phyloP scores from a whole-genome alignment of 2,329 filamentous ascomycete genomes.

The Aureobasidium sp. region DNA sequence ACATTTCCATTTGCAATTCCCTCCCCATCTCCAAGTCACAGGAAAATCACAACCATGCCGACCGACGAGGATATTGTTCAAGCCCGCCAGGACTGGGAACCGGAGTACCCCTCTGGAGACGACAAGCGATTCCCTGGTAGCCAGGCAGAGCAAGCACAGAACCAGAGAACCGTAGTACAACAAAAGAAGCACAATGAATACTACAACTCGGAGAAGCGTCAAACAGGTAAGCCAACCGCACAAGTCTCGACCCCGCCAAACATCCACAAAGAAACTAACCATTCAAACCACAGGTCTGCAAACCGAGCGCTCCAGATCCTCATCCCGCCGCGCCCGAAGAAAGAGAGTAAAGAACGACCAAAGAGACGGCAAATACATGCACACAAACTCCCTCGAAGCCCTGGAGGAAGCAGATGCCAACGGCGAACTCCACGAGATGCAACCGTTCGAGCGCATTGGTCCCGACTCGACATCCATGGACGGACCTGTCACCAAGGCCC shows the following conservation, averaged over 20 bases:
- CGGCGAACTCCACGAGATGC: constrained; percentile 38
- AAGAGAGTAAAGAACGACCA: constrained; percentile 37
- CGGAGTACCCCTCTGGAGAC: constrained; percentile 9
- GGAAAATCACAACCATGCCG: background rate
- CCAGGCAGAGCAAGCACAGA: constrained; percentile 9
- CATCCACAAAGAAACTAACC: constrained; percentile 18
- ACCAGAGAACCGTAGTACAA: constrained; percentile 34
- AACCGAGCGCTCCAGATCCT: constrained; percentile 37
- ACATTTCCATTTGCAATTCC: background rate
- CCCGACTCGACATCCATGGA: constrained; percentile 49
- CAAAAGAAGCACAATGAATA: constrained; percentile 38
- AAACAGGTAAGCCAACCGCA: constrained; percentile 24
- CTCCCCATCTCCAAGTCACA: background rate
- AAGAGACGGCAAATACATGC: constrained; percentile 44
- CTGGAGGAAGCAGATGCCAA: constrained; percentile 45
- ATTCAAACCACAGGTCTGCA: constrained; percentile 21
- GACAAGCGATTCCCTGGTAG: constrained; percentile 1
- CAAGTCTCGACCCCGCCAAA: constrained; percentile 1
- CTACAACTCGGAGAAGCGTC: constrained; percentile 24
- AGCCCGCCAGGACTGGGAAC: constrained; percentile 6
- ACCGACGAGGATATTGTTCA: constrained; percentile 1
- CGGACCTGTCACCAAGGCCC: constrained; percentile 46
- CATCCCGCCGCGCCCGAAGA: constrained; percentile 39
- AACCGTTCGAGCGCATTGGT: constrained; percentile 47
- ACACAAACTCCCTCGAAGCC: constrained; percentile 39